These are phyloP conservation scores for Annulohypoxylon moriforme DNA, from an alignment of 495 filamentous ascomycete genomes.

Conservation along the genomic window DNA sequence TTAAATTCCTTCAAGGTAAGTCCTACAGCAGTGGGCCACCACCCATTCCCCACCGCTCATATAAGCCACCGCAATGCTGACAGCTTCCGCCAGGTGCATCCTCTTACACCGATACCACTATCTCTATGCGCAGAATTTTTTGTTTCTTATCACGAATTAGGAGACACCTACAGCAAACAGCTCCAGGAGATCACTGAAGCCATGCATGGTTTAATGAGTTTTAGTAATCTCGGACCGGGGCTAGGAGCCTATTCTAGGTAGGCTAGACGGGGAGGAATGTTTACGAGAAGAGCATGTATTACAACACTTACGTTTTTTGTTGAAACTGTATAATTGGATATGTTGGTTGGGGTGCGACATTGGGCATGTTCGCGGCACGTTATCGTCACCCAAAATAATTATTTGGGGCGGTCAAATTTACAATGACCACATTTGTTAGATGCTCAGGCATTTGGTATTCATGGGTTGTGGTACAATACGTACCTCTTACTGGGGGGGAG, in stretches of 20 bases:
- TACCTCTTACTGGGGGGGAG: constrained; percentile 6
- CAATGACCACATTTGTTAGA: background rate
- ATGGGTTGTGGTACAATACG: background rate
- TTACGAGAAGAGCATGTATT: constrained; percentile 11
- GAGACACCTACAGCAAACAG: constrained; percentile 39
- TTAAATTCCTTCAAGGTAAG: constrained; percentile 59
- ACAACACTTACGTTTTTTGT: constrained; percentile 7
- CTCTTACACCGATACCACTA: constrained; percentile 41
- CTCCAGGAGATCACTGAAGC: constrained; percentile 41
- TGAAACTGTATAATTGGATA: constrained; percentile 12
- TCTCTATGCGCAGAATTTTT: constrained; percentile 40
- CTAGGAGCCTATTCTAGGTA: constrained; percentile 34
- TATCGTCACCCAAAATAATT: background rate
- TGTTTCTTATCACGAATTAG: constrained; percentile 36
- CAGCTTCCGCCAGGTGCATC: constrained; percentile 31
- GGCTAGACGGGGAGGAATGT: constrained; percentile 9
- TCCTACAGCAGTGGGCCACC: background rate
- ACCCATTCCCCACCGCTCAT: background rate
- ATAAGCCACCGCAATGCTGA: constrained; percentile 10
- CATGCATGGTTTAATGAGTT: constrained; percentile 43
- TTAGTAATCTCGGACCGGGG: constrained; percentile 40
- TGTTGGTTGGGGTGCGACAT: background rate
- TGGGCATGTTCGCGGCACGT: background rate
- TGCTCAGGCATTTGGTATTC: constrained; percentile 9
- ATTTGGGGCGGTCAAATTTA: background rate